Evolutionary conservation across 768 basidiomycete genomes (phyloP).

Genomic region (Agaricus sinodeliciosus): DNA sequence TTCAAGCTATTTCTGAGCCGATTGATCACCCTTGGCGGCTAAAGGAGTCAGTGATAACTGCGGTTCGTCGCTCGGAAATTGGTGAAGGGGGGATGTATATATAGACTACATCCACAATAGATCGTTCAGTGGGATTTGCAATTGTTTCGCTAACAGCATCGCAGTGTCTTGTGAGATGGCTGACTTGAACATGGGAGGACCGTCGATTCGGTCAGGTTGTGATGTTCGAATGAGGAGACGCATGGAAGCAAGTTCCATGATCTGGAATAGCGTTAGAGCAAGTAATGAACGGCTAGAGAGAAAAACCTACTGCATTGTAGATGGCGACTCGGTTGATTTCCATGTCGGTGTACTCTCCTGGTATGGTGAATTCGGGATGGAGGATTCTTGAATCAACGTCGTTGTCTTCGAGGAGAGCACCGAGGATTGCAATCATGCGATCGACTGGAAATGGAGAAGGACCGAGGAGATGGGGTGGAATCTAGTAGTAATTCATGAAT

Average conservation of each 20-base stretch:
- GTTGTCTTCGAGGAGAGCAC: slow-evolving; percentile 70
- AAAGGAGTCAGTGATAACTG: not conserved
- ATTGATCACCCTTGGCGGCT: slow-evolving; percentile 14
- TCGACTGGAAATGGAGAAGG: slow-evolving; percentile 77
- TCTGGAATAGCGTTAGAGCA: slow-evolving; percentile 30
- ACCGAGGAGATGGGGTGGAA: slow-evolving; percentile 74
- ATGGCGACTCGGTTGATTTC: slow-evolving; percentile 59
- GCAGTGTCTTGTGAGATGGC: slow-evolving; percentile 58
- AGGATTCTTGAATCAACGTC: slow-evolving; percentile 42
- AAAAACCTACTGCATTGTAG: slow-evolving; percentile 45
- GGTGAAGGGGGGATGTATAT: slow-evolving; percentile 52
- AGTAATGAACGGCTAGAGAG: not conserved
- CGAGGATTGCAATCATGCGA: slow-evolving; percentile 73
- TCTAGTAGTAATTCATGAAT: slow-evolving; percentile 30
- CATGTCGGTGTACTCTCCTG: slow-evolving; percentile 72
- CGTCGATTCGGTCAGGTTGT: slow-evolving; percentile 56
- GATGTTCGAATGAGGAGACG: slow-evolving; percentile 63
- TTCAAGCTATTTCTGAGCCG: slow-evolving; percentile 25
- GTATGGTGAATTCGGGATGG: slow-evolving; percentile 41
- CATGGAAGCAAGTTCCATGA: slow-evolving; percentile 58
- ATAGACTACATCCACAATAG: slow-evolving; percentile 45
- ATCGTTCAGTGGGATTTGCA: slow-evolving; percentile 56
- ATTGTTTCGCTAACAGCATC: slow-evolving; percentile 47
- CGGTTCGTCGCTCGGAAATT: slow-evolving; percentile 18
- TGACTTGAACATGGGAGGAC: slow-evolving; percentile 67